These are phyloP conservation scores for Trametopsis cervina DNA, from an alignment of 768 basidiomycete species.

Conservation along the genomic window DNA sequence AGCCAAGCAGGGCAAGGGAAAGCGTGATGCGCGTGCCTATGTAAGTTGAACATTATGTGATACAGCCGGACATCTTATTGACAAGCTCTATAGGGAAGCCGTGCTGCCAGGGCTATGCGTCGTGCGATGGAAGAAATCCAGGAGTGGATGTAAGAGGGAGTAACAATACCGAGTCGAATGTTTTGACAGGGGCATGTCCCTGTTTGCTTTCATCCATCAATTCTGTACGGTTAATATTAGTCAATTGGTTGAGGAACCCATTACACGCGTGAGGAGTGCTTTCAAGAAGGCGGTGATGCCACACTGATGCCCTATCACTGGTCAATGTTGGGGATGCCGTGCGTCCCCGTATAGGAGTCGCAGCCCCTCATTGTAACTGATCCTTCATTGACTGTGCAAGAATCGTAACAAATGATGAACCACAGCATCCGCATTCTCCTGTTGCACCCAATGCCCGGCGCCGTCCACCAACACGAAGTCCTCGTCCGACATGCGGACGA, in stretches of 20 bases:
- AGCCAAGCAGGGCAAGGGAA: neutral
- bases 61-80: neutral
- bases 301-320: no score
- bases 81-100: slow-evolving; percentile 4
- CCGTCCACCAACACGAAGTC: slow-evolving; percentile 43
- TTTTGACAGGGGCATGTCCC: neutral
- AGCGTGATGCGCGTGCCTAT: slow-evolving; percentile 13
- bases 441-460: slow-evolving; percentile 62
- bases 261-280: no score
- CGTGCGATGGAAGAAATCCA: slow-evolving; percentile 8
- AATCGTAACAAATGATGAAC: slow-evolving; percentile 35
- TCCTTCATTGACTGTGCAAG: no score
- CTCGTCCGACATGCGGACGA: slow-evolving; percentile 13
- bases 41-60: slow-evolving; percentile 5
- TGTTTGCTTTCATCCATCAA: neutral
- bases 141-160: neutral
- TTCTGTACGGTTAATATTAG: neutral
- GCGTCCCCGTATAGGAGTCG: no score
- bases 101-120: slow-evolving; percentile 10
- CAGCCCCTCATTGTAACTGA: no score
- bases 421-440: slow-evolving; percentile 42
- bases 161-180: neutral
- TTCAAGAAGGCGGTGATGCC: no score
- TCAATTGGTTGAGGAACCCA: neutral
- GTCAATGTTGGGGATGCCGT: no score